A percentile compares a stretch with the other conserved stretches of the same genome.
Conservation (phyloP, 768 basidiomycete species). For the Mycena filopes region DNA sequence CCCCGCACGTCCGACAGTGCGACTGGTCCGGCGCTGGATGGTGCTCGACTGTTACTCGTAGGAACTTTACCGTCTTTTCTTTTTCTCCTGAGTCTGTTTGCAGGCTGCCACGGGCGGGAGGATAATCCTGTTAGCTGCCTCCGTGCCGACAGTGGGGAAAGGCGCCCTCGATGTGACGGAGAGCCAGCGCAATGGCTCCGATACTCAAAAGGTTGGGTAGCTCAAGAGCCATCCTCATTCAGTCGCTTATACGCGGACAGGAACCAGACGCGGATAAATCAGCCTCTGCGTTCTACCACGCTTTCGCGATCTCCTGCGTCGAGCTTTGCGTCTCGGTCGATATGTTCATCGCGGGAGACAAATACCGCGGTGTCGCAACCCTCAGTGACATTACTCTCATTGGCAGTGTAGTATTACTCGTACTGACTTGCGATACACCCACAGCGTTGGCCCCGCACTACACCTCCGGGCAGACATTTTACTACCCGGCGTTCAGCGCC, state of each 20-base stretch:
- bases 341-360: conserved; percentile 72
- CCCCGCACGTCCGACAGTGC: neutral
- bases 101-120: conserved; percentile 71
- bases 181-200: neutral
- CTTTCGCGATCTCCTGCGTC: conserved; percentile 74
- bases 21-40: conserved; percentile 20
- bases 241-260: conserved; percentile 36
- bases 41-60: conserved; percentile 10
- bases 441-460: conserved; percentile 72
- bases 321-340: conserved; percentile 74
- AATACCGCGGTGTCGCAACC: conserved; percentile 72
- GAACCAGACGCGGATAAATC: conserved; percentile 69
- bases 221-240: neutral
- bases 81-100: neutral
- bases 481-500: conserved; percentile 78
- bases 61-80: neutral
- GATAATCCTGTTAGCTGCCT: conserved; percentile 65
- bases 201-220: neutral
- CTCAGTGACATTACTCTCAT: conserved; percentile 49
- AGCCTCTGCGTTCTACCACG: conserved; percentile 73
- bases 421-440: neutral
- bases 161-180: conserved; percentile 60
- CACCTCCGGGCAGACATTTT: conserved; percentile 74
- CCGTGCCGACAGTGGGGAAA: conserved; percentile 65
- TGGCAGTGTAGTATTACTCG: neutral